A percentile compares a stretch with the other conserved stretches of the same genome.
phyloP scores from a whole-genome alignment of 768 basidiomycete species.

The Amanita polypyramis region DNA sequence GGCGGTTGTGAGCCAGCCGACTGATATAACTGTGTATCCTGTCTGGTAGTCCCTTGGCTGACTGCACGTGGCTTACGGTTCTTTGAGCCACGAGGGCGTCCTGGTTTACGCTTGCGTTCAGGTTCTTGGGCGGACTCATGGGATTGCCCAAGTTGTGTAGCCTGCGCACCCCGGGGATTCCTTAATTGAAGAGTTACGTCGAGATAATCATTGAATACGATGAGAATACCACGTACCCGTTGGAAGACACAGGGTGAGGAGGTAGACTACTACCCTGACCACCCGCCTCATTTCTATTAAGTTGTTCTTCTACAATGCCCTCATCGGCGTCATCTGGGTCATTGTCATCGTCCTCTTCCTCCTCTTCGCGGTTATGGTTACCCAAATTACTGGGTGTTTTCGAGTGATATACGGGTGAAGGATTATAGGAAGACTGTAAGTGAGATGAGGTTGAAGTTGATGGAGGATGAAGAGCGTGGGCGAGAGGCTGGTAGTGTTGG shows the following conservation, averaged over 20 bases:
- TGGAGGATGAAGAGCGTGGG: conserved; percentile 65
- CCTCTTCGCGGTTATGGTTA: conserved; percentile 17
- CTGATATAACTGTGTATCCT: conserved; percentile 32
- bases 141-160: conserved; percentile 20
- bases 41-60: conserved; percentile 19
- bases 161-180: conserved; percentile 11
- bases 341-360: conserved; percentile 46
- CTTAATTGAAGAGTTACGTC: conserved; percentile 6
- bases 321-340: conserved; percentile 68
- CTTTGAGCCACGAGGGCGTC: conserved; percentile 73
- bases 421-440: conserved; percentile 14
- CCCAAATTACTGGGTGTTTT: conserved; percentile 7
- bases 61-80: conserved; percentile 41
- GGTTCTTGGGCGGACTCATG: conserved; percentile 18
- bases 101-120: conserved; percentile 60
- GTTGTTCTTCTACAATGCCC: conserved; percentile 60
- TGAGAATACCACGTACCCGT: conserved; percentile 17
- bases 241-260: conserved; percentile 22
- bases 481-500: conserved; percentile 73
- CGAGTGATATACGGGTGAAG: conserved; percentile 17
- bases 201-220: neutral
- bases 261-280: conserved; percentile 27
- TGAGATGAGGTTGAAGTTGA: conserved; percentile 21
- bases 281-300: conserved; percentile 37
- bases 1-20: conserved; percentile 20